Percentiles rank a stretch among this genome's conserved stretches.
Conservation (phyloP, 108 stramenopile species). For the Nannochloropsis granulata region DNA sequence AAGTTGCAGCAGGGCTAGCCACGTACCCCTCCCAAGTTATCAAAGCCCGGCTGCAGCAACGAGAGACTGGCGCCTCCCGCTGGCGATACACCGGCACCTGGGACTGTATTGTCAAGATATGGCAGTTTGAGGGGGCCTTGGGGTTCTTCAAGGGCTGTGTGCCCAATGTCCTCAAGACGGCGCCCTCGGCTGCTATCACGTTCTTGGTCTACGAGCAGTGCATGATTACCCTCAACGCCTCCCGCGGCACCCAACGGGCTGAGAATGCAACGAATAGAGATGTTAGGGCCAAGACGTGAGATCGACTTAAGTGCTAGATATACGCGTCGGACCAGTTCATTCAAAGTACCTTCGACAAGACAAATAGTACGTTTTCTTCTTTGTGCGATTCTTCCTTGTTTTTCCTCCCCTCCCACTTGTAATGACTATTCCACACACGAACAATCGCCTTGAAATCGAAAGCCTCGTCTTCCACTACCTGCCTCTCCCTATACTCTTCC, state of each 20-base stretch:
- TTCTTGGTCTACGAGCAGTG: constrained; percentile 79
- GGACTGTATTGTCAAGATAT: constrained; percentile 47
- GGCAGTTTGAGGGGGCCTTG: constrained; percentile 52
- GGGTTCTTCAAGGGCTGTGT: constrained; percentile 90
- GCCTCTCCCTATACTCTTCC: too few relatives aligned
- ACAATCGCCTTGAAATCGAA: too few relatives aligned
- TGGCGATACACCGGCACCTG: constrained; percentile 53
- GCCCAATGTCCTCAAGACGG: constrained; percentile 83
- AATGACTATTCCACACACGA: too few relatives aligned
- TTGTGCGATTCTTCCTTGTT: too few relatives aligned
- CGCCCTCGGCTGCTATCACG: constrained; percentile 88
- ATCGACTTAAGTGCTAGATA: too few relatives aligned
- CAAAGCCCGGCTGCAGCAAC: constrained; percentile 87
- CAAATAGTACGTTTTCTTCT: too few relatives aligned
- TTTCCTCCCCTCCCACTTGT: too few relatives aligned
- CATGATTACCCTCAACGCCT: background rate
- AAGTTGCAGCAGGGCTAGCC: constrained; percentile 21
- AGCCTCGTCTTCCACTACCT: too few relatives aligned
- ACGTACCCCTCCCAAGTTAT: constrained; percentile 75
- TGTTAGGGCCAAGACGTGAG: too few relatives aligned
- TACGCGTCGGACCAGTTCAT: too few relatives aligned
- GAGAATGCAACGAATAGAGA: background rate
- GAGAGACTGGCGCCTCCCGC: constrained; percentile 14
- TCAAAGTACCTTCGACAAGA: too few relatives aligned
- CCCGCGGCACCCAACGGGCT: background rate